Evolutionary conservation across 371 early-diverging fungal species (phyloP).

Genomic region (Mortierella sp.): DNA sequence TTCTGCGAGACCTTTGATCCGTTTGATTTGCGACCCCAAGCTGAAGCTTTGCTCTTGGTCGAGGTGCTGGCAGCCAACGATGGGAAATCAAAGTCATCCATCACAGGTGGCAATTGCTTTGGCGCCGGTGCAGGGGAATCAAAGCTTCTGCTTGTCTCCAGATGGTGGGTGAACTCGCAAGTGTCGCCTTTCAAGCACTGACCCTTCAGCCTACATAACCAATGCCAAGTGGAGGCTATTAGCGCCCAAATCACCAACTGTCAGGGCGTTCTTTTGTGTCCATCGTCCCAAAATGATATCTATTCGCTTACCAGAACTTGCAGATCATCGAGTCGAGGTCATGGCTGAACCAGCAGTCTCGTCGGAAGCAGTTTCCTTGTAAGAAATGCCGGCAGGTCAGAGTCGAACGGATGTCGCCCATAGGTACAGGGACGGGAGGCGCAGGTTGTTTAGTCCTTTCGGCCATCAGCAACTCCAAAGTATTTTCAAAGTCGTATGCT

Average conservation of each 20-base stretch:
- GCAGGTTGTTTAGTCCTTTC: conserved; percentile 15
- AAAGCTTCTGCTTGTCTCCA: conserved; percentile 57
- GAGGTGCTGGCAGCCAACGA: conserved; percentile 42
- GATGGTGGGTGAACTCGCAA: conserved; percentile 76
- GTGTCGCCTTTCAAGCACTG: conserved; percentile 77
- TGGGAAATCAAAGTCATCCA: conserved; percentile 56
- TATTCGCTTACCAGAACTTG: conserved; percentile 75
- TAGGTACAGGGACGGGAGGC: conserved; percentile 18
- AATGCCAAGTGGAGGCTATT: not conserved
- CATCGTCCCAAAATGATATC: not conserved
- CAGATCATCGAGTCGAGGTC: conserved; percentile 79
- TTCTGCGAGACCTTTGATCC: not conserved
- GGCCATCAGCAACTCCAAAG: conserved; percentile 25
- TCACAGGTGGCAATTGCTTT: conserved; percentile 42
- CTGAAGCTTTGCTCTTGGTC: conserved; percentile 30
- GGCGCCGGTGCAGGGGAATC: conserved; percentile 23
- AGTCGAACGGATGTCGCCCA: conserved; percentile 49
- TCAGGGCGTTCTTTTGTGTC: not conserved
- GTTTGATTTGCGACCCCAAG: conserved; percentile 16
- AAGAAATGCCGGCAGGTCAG: conserved; percentile 84
- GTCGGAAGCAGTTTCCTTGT: conserved; percentile 80
- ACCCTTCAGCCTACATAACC: conserved; percentile 67
- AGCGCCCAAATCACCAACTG: not conserved
- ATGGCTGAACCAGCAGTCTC: conserved; percentile 88
- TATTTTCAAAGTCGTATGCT: conserved; percentile 68